phyloP scores from a whole-genome alignment of 805 yeast genomes.

The Spathaspora passalidarum region DNA sequence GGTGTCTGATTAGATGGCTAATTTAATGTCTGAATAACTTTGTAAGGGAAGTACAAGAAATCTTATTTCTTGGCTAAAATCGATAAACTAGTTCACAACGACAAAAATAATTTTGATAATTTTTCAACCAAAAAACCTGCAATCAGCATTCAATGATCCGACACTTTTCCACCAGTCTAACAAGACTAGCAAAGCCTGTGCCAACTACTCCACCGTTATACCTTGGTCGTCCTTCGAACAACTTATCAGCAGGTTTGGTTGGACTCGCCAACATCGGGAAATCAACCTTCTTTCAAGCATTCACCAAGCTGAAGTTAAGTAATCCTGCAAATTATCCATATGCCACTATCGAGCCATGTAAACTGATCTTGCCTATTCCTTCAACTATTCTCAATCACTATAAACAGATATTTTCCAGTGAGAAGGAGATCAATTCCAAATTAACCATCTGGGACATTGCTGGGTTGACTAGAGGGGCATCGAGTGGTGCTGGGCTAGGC shows the following conservation, averaged over 20 bases:
- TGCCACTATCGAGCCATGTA: conserved; percentile 75
- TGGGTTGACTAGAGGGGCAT: conserved; percentile 63
- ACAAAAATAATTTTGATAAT: background rate
- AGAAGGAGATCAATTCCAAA: conserved; percentile 50
- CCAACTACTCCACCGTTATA: background rate
- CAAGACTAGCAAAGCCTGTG: background rate
- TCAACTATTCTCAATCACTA: conserved; percentile 49
- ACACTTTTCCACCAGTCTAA: background rate
- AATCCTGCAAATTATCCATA: conserved; percentile 62
- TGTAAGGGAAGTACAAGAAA: no score
- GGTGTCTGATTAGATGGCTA: no score
- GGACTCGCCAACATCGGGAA: conserved; percentile 65
- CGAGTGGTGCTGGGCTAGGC: conserved; percentile 70
- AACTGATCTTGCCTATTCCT: conserved; percentile 55
- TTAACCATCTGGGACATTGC: conserved; percentile 67
- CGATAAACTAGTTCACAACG: no score
- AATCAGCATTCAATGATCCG: background rate
- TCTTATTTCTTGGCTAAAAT: no score
- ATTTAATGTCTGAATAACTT: no score
- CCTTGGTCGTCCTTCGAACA: conserved; percentile 35
- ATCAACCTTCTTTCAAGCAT: conserved; percentile 47
- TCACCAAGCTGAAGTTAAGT: conserved; percentile 57
- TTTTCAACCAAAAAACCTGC: background rate
- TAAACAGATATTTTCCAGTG: conserved; percentile 46
- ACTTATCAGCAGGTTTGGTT: conserved; percentile 41